phyloP scores from a whole-genome alignment of 2,329 filamentous ascomycete genomes.

The Aspergillus sp. region DNA sequence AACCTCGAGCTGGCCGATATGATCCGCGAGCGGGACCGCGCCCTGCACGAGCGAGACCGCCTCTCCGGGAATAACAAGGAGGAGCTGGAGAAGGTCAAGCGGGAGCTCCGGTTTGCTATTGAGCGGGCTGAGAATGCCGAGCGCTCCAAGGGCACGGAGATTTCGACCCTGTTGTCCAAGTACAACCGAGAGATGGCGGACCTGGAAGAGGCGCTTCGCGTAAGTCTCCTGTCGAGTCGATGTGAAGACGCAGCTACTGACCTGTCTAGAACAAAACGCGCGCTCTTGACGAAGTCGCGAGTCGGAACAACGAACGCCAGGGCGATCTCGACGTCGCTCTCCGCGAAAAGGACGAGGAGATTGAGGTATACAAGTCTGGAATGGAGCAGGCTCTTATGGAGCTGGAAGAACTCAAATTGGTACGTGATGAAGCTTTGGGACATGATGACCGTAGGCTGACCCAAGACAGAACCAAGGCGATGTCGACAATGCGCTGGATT shows the following conservation, averaged over 20 bases:
- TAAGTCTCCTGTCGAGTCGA: constrained; percentile 22
- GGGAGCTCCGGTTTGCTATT: constrained; percentile 86
- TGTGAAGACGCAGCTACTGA: constrained; percentile 7
- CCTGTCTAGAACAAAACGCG: constrained; percentile 73
- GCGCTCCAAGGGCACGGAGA: constrained; percentile 87
- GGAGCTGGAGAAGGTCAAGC: constrained; percentile 89
- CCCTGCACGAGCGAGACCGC: constrained; percentile 88
- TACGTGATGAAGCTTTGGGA: constrained; percentile 25
- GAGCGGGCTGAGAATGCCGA: constrained; percentile 92
- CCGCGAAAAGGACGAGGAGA: constrained; percentile 93
- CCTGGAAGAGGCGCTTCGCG: constrained; percentile 80
- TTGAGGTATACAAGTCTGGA: constrained; percentile 96
- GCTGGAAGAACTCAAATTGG: constrained; percentile 77
- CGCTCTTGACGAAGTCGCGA: constrained; percentile 78
- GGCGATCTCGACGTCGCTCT: constrained; percentile 83
- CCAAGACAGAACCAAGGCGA: constrained; percentile 61
- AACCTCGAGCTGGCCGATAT: constrained; percentile 98
- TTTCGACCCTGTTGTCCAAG: constrained; percentile 90
- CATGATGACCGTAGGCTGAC: neutral
- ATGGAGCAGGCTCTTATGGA: constrained; percentile 96
- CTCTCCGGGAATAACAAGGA: constrained; percentile 84
- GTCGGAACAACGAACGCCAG: constrained; percentile 74
- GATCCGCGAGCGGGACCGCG: constrained; percentile 94
- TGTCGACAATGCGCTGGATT: constrained; percentile 78
- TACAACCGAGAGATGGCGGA: constrained; percentile 98